phyloP scores from a whole-genome alignment of 2,329 filamentous ascomycete genomes.

The Ophiostoma perfectum region DNA sequence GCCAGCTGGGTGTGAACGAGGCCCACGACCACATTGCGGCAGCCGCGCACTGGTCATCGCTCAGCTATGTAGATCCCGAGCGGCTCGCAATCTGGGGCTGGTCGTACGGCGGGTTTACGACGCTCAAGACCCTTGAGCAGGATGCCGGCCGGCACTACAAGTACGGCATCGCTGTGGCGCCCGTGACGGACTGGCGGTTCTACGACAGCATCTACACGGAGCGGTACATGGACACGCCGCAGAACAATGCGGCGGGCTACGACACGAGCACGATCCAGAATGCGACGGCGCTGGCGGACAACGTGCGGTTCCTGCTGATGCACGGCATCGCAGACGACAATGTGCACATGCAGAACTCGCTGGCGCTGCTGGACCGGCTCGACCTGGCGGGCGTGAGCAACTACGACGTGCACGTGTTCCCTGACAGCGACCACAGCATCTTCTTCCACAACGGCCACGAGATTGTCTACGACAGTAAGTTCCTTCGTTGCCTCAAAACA shows the following conservation, averaged over 20 bases:
- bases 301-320: conserved; percentile 88
- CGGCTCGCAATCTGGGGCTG: conserved; percentile 96
- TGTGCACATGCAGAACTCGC: conserved; percentile 91
- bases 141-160: conserved; percentile 86
- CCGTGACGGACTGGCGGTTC: conserved; percentile 96
- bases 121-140: conserved; percentile 87
- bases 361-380: conserved; percentile 79
- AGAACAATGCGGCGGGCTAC: conserved; percentile 75
- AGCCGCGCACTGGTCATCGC: conserved; percentile 75
- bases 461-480: conserved; percentile 90
- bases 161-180: conserved; percentile 97
- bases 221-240: conserved; percentile 93
- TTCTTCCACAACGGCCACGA: conserved; percentile 88
- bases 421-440: conserved; percentile 92
- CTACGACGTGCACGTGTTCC: conserved; percentile 95
- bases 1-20: conserved; percentile 79
- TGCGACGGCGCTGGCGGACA: conserved; percentile 64
- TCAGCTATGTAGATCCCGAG: conserved; percentile 73
- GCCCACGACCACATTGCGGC: conserved; percentile 86
- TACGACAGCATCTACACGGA: conserved; percentile 95
- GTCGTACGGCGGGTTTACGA: conserved; percentile 95
- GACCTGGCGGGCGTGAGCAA: conserved; percentile 79
- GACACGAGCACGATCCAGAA: conserved; percentile 68
- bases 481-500: conserved; percentile 7
- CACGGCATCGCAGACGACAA: conserved; percentile 97